These are phyloP conservation scores for Eruca vesicaria DNA, from an alignment of 441 rosid species.

Conservation along the genomic window DNA sequence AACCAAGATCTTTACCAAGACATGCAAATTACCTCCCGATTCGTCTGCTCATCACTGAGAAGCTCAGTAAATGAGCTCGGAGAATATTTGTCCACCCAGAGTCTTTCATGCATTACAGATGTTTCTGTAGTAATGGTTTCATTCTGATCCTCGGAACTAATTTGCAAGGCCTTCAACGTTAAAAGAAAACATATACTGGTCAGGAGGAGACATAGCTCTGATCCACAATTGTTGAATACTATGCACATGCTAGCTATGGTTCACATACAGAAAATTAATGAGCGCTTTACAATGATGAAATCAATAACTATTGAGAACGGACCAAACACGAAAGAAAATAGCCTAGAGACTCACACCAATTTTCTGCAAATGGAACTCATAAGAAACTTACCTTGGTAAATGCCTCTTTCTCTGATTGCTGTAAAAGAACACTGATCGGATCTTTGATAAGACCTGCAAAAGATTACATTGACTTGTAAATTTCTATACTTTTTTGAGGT, in stretches of 20 bases:
- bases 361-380: not conserved
- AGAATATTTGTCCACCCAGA: slow-evolving; percentile 98
- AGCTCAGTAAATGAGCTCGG: slow-evolving; percentile 97
- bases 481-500: not conserved
- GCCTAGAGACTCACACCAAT: not conserved
- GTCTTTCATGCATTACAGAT: slow-evolving; percentile 56
- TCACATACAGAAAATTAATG: not conserved
- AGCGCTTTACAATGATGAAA: not conserved
- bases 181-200: slow-evolving; percentile 17
- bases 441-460: slow-evolving; percentile 70
- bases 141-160: slow-evolving; percentile 59
- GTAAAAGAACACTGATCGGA: slow-evolving; percentile 66
- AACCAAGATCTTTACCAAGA: slow-evolving; percentile 6
- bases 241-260: not conserved
- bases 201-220: not conserved
- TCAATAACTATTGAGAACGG: not conserved
- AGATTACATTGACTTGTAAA: not conserved
- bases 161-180: slow-evolving; percentile 66
- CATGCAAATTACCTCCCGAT: slow-evolving; percentile 72
- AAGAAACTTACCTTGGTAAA: slow-evolving; percentile 61
- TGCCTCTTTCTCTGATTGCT: slow-evolving; percentile 72
- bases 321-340: not conserved
- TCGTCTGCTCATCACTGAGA: slow-evolving; percentile 97
- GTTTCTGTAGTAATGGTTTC: slow-evolving; percentile 44
- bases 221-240: not conserved